Evolutionary conservation across 441 rosid species (phyloP).

Genomic region (Breynia disticha): DNA sequence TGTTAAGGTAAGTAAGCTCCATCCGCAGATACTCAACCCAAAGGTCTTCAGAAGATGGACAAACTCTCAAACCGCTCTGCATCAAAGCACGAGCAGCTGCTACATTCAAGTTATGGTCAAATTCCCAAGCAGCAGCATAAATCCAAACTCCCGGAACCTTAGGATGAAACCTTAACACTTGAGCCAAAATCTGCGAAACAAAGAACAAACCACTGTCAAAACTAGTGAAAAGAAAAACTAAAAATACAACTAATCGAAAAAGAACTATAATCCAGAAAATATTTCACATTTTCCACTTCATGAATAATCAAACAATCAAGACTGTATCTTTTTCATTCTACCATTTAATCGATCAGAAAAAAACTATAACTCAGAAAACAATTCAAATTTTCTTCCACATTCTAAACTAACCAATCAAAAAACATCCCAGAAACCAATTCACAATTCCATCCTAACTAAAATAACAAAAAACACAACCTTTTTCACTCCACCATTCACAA

Average conservation of each 20-base stretch:
- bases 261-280: too few species aligned
- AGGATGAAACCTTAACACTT: slow-evolving; percentile 77
- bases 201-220: background rate
- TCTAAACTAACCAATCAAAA: too few species aligned
- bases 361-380: too few species aligned
- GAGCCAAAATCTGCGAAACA: slow-evolving; percentile 57
- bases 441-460: too few species aligned
- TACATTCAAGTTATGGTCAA: slow-evolving; percentile 72
- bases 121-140: slow-evolving; percentile 98
- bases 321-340: too few species aligned
- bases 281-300: too few species aligned
- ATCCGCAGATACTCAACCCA: slow-evolving; percentile 92
- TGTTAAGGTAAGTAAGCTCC: slow-evolving; percentile 84
- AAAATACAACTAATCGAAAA: background rate
- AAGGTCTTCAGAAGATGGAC: slow-evolving; percentile 67
- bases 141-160: slow-evolving; percentile 87
- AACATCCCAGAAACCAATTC: too few species aligned
- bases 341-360: too few species aligned
- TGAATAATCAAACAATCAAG: too few species aligned
- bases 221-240: background rate
- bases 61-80: slow-evolving; percentile 81
- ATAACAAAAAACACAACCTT: too few species aligned
- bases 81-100: slow-evolving; percentile 81
- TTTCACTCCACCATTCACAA: too few species aligned
- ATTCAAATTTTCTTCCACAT: too few species aligned